Percentiles rank a stretch among this genome's conserved stretches.
phyloP scores from a whole-genome alignment of 1,284 basidiomycete species.

The Kwoniella shivajii region DNA sequence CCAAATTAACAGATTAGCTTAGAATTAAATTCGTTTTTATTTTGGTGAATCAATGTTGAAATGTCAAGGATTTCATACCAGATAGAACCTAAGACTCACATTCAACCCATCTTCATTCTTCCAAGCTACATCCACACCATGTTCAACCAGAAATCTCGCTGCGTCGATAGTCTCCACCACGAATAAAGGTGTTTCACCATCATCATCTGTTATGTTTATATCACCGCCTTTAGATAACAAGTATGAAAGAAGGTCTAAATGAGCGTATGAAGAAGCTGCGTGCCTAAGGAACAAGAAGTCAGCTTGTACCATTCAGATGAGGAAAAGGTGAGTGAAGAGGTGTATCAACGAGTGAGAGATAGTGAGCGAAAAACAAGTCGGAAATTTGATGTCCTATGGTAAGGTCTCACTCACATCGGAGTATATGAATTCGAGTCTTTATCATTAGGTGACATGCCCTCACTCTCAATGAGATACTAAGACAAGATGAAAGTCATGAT shows the following conservation, averaged over 20 bases:
- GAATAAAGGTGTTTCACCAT: slow-evolving; percentile 88
- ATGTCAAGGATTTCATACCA: too few species aligned
- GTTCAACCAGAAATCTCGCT: slow-evolving; percentile 73
- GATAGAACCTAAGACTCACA: slow-evolving; percentile 60
- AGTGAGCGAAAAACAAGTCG: too few species aligned
- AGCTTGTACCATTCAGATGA: neutral
- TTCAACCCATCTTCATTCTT: slow-evolving; percentile 72
- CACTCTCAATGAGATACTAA: slow-evolving; percentile 64
- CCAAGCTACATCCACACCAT: slow-evolving; percentile 70
- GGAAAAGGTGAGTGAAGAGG: neutral
- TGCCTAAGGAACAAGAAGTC: slow-evolving; percentile 59
- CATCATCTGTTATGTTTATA: slow-evolving; percentile 80
- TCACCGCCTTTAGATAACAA: slow-evolving; percentile 78
- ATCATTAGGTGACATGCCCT: slow-evolving; percentile 72
- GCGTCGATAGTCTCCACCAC: slow-evolving; percentile 81
- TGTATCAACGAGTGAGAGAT: neutral
- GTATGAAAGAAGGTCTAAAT: slow-evolving; percentile 73
- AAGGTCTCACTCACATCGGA: slow-evolving; percentile 64
- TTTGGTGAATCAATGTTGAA: too few species aligned
- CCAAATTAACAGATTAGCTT: neutral
- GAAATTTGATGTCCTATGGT: neutral
- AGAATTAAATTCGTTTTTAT: too few species aligned
- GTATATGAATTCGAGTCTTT: slow-evolving; percentile 81
- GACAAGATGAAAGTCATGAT: neutral
- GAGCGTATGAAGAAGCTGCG: slow-evolving; percentile 91